A percentile compares a stretch with the other conserved stretches of the same genome.
These are phyloP conservation scores for Dictyostelium firmibasis DNA, from an alignment of 78 protist genomes.

Conservation along the genomic window DNA sequence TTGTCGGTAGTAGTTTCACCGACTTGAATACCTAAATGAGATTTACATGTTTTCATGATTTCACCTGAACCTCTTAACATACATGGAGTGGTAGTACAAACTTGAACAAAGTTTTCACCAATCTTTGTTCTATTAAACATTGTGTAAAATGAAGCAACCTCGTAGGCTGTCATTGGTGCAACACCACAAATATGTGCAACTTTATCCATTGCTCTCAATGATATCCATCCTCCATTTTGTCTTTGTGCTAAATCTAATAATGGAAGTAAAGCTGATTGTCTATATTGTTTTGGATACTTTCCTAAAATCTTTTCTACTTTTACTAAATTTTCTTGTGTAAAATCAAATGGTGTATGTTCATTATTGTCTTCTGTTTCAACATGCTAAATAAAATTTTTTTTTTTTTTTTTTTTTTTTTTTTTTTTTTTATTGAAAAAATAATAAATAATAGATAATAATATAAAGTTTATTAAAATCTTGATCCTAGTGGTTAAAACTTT, in stretches of 20 bases:
- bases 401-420: too few species aligned
- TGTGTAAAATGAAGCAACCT: slow-evolving; percentile 97
- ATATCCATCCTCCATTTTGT: slow-evolving; percentile 97
- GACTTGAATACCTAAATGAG: slow-evolving; percentile 39
- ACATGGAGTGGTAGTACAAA: slow-evolving; percentile 98
- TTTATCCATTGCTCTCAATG: slow-evolving; percentile 97
- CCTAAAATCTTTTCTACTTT: slow-evolving; percentile 68
- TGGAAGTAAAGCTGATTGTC: slow-evolving; percentile 91
- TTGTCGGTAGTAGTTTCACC: slow-evolving; percentile 90
- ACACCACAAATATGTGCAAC: slow-evolving; percentile 91
- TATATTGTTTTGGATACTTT: slow-evolving; percentile 83
- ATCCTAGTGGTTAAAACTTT: too few species aligned
- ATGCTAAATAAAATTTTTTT: too few species aligned
- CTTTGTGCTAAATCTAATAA: slow-evolving; percentile 96
- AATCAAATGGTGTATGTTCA: slow-evolving; percentile 91
- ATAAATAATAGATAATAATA: not conserved
- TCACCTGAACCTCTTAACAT: slow-evolving; percentile 93
- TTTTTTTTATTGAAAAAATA: too few species aligned
- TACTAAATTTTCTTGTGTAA: slow-evolving; percentile 83
- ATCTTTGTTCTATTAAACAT: slow-evolving; percentile 94
- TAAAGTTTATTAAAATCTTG: too few species aligned
- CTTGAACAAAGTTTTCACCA: slow-evolving; percentile 86
- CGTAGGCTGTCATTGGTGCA: slow-evolving; percentile 95
- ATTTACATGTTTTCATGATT: slow-evolving; percentile 67
- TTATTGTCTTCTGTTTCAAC: slow-evolving; percentile 92